These are phyloP conservation scores for Telfairia occidentalis DNA, from an alignment of 331 rosid genomes.

Conservation along the genomic window DNA sequence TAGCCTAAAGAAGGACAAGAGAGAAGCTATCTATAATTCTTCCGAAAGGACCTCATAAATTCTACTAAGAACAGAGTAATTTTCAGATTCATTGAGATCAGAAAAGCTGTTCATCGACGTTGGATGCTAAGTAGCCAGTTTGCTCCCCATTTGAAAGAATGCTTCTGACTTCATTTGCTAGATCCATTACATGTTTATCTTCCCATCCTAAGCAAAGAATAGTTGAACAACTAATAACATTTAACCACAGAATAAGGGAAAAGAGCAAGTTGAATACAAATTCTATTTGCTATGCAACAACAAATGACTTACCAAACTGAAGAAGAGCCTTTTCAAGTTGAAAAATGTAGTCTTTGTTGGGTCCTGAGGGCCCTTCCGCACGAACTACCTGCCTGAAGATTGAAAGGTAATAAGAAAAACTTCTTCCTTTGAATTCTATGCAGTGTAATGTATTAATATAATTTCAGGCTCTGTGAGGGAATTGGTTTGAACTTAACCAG, in stretches of 20 bases:
- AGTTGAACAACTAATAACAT: background rate
- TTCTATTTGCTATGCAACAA: background rate
- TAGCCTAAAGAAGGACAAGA: background rate
- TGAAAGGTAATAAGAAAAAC: background rate
- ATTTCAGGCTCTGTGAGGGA: background rate
- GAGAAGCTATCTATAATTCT: background rate
- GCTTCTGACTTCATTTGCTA: constrained; percentile 71
- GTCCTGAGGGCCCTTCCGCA: constrained; percentile 87
- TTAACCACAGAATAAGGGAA: background rate
- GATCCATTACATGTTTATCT: constrained; percentile 64
- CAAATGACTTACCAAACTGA: constrained; percentile 41
- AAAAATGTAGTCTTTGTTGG: constrained; percentile 79
- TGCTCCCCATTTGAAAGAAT: constrained; percentile 38
- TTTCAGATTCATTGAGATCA: background rate
- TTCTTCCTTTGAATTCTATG: background rate
- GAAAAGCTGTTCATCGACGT: background rate
- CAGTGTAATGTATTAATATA: background rate
- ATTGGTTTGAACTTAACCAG: background rate
- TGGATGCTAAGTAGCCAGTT: constrained; percentile 16
- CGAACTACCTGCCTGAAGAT: constrained; percentile 50
- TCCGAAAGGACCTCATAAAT: background rate
- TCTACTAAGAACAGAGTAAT: background rate
- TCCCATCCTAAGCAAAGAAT: constrained; percentile 36
- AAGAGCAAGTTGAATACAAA: background rate
- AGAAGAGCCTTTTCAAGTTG: constrained; percentile 67